Base-by-base conservation (phyloP, 352 stramenopile species). In the Phytophthora parvispora region DNA sequence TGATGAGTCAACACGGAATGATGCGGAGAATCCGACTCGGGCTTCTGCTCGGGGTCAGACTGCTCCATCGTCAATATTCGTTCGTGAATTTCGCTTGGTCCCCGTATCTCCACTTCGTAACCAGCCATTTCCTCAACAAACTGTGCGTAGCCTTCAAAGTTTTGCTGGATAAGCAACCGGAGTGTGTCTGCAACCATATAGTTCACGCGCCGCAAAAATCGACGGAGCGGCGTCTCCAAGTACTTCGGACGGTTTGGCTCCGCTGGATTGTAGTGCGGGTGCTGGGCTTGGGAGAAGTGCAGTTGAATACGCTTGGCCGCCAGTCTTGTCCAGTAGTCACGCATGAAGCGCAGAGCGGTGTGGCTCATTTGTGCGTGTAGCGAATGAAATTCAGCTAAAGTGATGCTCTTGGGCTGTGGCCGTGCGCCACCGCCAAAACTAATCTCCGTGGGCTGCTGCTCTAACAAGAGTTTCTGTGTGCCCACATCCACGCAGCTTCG, bases 101-200 rank as follows among this genome's bases (percentile, higher is more conserved):
- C 80, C 9, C 60, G 64, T 22, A 95, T 76, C 8, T 77, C 53
- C 12, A 95, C 84, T 18, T 84, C 57, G 42, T 87, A 94, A 8
- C 70, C 74, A 0, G 82, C 77, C 81, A 94, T 94, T 27, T 77
- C 65, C 53, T 94, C 79, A n/a, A 95, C 80, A 45, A 95, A 79
- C 8, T 74, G 55, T 5, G 77, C 82, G 69, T 95, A 97, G 5
- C 79, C 74, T 15, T 83, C 55, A 50, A 95, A 95, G 34, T 95
- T 95, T 9, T 83, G 64, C 18, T 81, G 64, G 27, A 95, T 83
- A 5, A 97, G 48, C 16, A 83, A 47, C 0, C 84, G 84, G 15
- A 97, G 69, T 4, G 84, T 87, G 50, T 92, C 81, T 74, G 93
- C 84, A 8, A 95, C 64, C 82, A 95, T 94, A 68, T 94, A 94